phyloP scores from a whole-genome alignment of 495 filamentous ascomycete genomes.

The Aspergillus bridgeri region DNA sequence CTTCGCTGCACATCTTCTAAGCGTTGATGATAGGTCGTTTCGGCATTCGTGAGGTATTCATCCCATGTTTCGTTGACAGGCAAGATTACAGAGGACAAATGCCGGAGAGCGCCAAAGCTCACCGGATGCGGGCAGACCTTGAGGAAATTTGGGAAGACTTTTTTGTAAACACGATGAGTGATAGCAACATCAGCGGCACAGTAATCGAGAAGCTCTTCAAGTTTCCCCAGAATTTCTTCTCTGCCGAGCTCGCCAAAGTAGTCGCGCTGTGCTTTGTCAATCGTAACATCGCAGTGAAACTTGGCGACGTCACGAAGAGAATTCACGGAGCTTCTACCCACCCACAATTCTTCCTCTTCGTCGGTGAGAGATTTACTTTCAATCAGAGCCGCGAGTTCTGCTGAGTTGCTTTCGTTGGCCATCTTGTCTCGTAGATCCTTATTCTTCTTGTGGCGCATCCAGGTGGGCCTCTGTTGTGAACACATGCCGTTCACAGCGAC shows the following conservation, averaged over 20 bases:
- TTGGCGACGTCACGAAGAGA: conserved; percentile 93
- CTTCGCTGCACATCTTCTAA: conserved; percentile 72
- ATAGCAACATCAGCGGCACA: conserved; percentile 93
- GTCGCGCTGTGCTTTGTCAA: conserved; percentile 86
- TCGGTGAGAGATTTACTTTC: conserved; percentile 63
- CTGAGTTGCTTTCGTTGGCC: conserved; percentile 62
- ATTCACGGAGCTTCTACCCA: conserved; percentile 90
- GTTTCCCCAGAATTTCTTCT: conserved; percentile 58
- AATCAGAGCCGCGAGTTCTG: conserved; percentile 68
- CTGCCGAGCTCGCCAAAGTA: conserved; percentile 81
- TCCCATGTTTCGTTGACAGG: conserved; percentile 88
- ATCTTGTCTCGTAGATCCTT: conserved; percentile 81
- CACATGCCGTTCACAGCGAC: conserved; percentile 99
- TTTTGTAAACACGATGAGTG: conserved; percentile 88
- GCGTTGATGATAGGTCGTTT: conserved; percentile 75
- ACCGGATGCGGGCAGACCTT: conserved; percentile 92
- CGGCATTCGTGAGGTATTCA: conserved; percentile 73
- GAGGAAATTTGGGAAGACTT: conserved; percentile 85
- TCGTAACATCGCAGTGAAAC: conserved; percentile 87
- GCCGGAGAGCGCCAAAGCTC: conserved; percentile 89
- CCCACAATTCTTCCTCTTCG: conserved; percentile 93
- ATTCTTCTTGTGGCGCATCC: conserved; percentile 93
- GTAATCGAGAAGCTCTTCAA: conserved; percentile 87
- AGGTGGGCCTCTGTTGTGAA: conserved; percentile 89
- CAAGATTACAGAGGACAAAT: conserved; percentile 87